Evolutionary conservation across 2,329 filamentous ascomycete genomes (phyloP).

Genomic region (Fusarium keratoplasticum): DNA sequence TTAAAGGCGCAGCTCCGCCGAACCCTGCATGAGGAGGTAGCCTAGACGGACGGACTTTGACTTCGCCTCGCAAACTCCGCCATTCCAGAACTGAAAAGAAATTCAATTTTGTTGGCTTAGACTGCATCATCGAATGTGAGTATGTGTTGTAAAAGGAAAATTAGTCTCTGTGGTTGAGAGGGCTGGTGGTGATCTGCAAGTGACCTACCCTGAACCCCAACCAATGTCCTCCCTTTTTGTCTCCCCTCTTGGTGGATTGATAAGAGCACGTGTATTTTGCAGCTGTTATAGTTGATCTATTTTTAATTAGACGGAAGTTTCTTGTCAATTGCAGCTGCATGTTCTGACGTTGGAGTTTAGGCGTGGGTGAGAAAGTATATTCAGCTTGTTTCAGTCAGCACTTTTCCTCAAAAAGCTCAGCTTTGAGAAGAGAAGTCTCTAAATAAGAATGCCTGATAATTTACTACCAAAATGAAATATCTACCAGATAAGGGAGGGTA

Average conservation of each 20-base stretch:
- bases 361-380: neutral
- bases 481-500: neutral
- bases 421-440: neutral
- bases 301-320: neutral
- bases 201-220: neutral
- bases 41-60: neutral
- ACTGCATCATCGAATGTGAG: neutral
- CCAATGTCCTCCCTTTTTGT: neutral
- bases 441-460: neutral
- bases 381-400: neutral
- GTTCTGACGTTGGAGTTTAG: neutral
- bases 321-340: neutral
- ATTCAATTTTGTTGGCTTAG: neutral
- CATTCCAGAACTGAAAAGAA: neutral
- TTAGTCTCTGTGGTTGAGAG: neutral
- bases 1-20: neutral
- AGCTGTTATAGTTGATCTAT: neutral
- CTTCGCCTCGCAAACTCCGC: neutral
- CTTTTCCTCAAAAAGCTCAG: neutral
- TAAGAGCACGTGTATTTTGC: neutral
- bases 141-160: neutral
- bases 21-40: neutral
- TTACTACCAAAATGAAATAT: conserved; percentile 2
- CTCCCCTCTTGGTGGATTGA: too few relatives aligned
- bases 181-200: neutral